phyloP scores from a whole-genome alignment of 2,329 filamentous ascomycete species.

The Cercospora sp. region DNA sequence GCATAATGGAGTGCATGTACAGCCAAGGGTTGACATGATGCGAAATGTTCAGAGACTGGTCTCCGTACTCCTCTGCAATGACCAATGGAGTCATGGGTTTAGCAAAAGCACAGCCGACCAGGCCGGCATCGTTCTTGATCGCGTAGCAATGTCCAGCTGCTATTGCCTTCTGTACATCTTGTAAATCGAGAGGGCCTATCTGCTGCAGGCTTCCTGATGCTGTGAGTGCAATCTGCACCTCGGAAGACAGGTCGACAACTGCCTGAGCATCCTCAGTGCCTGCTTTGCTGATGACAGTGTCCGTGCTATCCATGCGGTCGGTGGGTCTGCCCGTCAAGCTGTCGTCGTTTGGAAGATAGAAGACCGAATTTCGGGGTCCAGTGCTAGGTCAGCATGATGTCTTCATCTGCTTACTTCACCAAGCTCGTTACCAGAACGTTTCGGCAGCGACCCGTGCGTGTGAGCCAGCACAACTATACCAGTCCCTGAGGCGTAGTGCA shows the following conservation, averaged over 20 bases:
- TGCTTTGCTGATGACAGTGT: conserved; percentile 1
- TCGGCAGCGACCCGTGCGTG: background rate
- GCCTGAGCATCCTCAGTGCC: background rate
- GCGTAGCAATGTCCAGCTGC: background rate
- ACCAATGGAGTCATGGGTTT: background rate
- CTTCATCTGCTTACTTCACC: background rate
- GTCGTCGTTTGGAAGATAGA: background rate
- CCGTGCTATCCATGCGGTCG: background rate
- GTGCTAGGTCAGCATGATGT: background rate
- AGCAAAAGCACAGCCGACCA: background rate
- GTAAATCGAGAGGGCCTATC: background rate
- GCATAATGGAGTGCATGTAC: conserved; percentile 20
- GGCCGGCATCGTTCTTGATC: background rate
- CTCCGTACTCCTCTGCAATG: conserved; percentile 3
- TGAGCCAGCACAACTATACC: background rate
- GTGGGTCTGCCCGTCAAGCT: background rate
- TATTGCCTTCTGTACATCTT: background rate
- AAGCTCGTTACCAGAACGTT: background rate
- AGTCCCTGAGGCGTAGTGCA: background rate
- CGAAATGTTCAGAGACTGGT: background rate
- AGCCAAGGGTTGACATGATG: conserved; percentile 10
- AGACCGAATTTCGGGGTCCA: background rate
- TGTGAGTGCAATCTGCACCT: conserved; percentile 14
- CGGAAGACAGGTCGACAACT: conserved; percentile 11
- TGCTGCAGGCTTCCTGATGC: conserved; percentile 19